Evolutionary conservation across 2,329 filamentous ascomycete genomes (phyloP), one percentile per base, ranked within the genome.

Genomic region (Phialocephala sp.): DNA sequence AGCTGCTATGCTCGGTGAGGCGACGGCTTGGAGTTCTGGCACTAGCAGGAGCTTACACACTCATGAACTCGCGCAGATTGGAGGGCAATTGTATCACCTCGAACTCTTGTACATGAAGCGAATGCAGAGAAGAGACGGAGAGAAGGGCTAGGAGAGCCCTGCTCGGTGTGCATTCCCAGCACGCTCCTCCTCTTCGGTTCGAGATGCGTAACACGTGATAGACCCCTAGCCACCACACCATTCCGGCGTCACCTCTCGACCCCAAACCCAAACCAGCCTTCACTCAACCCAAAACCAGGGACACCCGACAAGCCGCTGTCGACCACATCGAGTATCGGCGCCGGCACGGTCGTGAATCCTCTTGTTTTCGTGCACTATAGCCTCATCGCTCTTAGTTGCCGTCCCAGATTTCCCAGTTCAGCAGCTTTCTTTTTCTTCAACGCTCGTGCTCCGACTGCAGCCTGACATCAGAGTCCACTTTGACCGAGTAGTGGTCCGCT

Each of bases 401-500:
- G 45, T 64, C 63, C 65, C 57, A 66, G 68, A 66, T 66, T 69
- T 66, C 63, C 65, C 65, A 59, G 43, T 66, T 66, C 58, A 50
- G 15, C 20, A 55, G 55, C 47, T 45, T 45, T 52, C 43, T 56
- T 47, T 62, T 50, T 66, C 52, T 61, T 47, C 55, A n/a, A 37
- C 57, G 18, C 45, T 37, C 60, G 43, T 32, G 32, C 41, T 32
- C 37, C 39, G 8, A 20, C 60, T 71, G 69, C 67, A 62, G 22
- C 59, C 68, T 71, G 67, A 71, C 68, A 69, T 71, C 69, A 69
- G 62, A 57, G 59, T 58, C 62, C 37, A 56, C 58, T 56, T 43
- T 63, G 47, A 58, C 58, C 67, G 57, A 65, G 64, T 65, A 60
- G 37, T 54, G 24, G 57, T 62, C 59, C 57, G 59, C 59, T 60